These are phyloP conservation scores for Forsythia suspensa DNA, from an alignment of 257 asterid species.

Conservation along the genomic window DNA sequence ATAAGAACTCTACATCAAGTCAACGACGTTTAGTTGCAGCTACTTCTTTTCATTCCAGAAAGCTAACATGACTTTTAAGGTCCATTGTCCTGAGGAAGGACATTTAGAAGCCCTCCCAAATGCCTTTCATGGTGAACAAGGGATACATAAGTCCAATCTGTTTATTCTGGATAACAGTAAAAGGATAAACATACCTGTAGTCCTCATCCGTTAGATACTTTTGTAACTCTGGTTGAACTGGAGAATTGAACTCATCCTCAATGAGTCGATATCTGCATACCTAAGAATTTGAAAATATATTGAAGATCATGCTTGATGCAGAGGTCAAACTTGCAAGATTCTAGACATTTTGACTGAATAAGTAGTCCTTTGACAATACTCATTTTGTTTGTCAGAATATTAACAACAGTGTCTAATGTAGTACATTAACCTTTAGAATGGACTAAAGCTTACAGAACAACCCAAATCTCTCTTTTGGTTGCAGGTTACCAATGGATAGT, in stretches of 20 bases:
- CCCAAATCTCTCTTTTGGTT: background rate
- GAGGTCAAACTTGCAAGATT: slow-evolving; percentile 9
- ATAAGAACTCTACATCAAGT: background rate
- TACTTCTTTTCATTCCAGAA: background rate
- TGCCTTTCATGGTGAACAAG: background rate
- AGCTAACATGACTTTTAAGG: background rate
- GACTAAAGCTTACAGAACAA: background rate
- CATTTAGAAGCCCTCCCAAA: background rate
- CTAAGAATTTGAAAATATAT: slow-evolving; percentile 35
- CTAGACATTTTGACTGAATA: slow-evolving; percentile 8
- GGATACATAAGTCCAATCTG: background rate
- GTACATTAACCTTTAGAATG: slow-evolving; percentile 3
- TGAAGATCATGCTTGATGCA: background rate
- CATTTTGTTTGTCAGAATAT: background rate
- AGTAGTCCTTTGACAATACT: background rate
- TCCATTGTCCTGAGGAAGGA: background rate
- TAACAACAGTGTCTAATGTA: background rate
- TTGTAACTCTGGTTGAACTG: slow-evolving; percentile 75
- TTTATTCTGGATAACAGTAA: background rate
- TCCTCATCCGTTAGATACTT: slow-evolving; percentile 87
- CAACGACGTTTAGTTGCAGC: background rate
- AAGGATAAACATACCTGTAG: slow-evolving; percentile 52
- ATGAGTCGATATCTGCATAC: slow-evolving; percentile 84
- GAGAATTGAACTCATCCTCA: slow-evolving; percentile 84
- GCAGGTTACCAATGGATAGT: background rate